Percentiles rank a stretch among this genome's conserved stretches.
Conservation (phyloP, 1,284 basidiomycete genomes). For the Leccinum solheimii region DNA sequence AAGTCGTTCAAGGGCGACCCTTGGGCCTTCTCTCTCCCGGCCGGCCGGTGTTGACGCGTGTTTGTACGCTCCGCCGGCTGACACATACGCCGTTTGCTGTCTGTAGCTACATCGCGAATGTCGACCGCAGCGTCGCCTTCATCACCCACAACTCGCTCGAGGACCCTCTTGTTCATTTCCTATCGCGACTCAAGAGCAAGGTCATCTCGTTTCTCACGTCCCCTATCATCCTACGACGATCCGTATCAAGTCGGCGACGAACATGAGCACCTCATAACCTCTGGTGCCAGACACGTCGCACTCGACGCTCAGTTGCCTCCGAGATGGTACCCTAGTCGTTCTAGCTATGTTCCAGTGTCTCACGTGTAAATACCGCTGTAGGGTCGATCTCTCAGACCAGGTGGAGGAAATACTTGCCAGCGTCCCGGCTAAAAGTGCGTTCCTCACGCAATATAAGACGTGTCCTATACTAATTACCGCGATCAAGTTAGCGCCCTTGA, state of each 20-base stretch:
- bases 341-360: slow-evolving; percentile 1
- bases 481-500: slow-evolving; percentile 75
- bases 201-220: slow-evolving; percentile 47
- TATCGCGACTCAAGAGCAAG: slow-evolving; percentile 81
- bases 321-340: slow-evolving; percentile 52
- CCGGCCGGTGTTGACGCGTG: slow-evolving; percentile 24
- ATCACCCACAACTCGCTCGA: slow-evolving; percentile 70
- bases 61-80: slow-evolving; percentile 22
- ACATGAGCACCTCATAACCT: slow-evolving; percentile 66
- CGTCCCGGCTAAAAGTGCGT: slow-evolving; percentile 78
- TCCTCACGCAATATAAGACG: slow-evolving; percentile 16
- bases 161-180: slow-evolving; percentile 94
- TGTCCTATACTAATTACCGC: slow-evolving; percentile 15
- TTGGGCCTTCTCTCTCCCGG: neutral
- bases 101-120: slow-evolving; percentile 25
- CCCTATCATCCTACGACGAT: slow-evolving; percentile 41
- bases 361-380: slow-evolving; percentile 36
- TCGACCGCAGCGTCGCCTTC: slow-evolving; percentile 35
- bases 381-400: slow-evolving; percentile 90
- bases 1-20: neutral
- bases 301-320: slow-evolving; percentile 70
- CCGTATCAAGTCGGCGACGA: slow-evolving; percentile 58
- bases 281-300: slow-evolving; percentile 45
- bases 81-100: slow-evolving; percentile 17
- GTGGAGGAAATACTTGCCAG: slow-evolving; percentile 77